These are phyloP conservation scores for Blastocystis sp. DNA, from an alignment of 352 stramenopile species.

Conservation along the genomic window DNA sequence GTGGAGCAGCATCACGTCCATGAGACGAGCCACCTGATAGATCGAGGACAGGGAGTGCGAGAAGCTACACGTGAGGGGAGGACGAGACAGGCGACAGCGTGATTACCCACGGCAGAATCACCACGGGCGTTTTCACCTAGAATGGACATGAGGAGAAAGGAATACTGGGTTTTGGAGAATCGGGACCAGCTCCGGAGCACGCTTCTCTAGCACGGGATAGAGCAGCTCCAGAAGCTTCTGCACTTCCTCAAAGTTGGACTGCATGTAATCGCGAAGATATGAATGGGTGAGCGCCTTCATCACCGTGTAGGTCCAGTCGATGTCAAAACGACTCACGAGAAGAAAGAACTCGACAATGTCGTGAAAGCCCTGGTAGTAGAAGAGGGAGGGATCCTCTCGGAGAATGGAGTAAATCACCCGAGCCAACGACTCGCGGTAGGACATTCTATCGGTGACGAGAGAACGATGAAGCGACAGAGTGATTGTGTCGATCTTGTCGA, in stretches of 20 bases:
- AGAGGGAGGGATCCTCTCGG: constrained; percentile 7
- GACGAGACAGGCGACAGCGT: neutral
- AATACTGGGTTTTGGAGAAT: constrained; percentile 48
- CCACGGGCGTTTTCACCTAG: constrained; percentile 39
- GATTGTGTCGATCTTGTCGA: neutral
- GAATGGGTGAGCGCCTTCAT: constrained; percentile 36
- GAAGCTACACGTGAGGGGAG: neutral
- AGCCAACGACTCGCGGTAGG: neutral
- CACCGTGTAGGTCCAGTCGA: constrained; percentile 63
- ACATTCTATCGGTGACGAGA: neutral
- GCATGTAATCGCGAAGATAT: constrained; percentile 57
- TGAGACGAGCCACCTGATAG: constrained; percentile 18
- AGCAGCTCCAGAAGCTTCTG: constrained; percentile 26
- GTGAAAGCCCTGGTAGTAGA: constrained; percentile 69
- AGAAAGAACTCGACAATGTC: constrained; percentile 63
- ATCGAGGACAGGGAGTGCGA: constrained; percentile 34
- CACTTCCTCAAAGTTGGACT: constrained; percentile 16
- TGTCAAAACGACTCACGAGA: constrained; percentile 31
- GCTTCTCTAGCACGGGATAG: constrained; percentile 12
- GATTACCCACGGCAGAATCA: constrained; percentile 54
- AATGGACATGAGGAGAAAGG: neutral
- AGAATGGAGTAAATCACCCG: constrained; percentile 18
- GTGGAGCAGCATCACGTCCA: constrained; percentile 63
- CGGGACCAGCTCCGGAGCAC: constrained; percentile 33
- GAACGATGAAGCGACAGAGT: neutral